A percentile compares a stretch with the other conserved stretches of the same genome.
Conservation (phyloP, 768 basidiomycete species). For the Boletus speciosus region DNA sequence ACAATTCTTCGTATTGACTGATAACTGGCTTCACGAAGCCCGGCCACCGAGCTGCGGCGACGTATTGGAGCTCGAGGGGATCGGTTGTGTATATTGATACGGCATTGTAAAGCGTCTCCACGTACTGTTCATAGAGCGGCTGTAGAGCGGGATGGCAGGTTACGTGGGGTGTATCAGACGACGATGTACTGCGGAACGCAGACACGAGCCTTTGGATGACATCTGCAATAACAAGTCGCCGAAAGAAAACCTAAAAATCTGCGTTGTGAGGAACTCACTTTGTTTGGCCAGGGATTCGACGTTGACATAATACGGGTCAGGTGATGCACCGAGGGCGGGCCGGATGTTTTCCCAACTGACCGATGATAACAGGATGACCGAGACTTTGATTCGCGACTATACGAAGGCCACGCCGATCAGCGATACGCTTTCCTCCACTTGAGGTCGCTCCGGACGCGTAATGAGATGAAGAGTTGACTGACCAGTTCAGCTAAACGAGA, state of each 20-base stretch:
- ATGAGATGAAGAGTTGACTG: constrained; percentile 16
- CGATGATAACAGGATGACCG: constrained; percentile 60
- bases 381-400: constrained; percentile 58
- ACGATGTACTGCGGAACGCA: constrained; percentile 30
- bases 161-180: constrained; percentile 10
- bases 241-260: background rate
- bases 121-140: constrained; percentile 63
- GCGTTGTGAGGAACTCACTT: constrained; percentile 37
- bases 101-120: constrained; percentile 52
- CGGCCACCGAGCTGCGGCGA: constrained; percentile 78
- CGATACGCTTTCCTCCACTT: background rate
- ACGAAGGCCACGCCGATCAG: constrained; percentile 22
- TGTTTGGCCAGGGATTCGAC: constrained; percentile 52
- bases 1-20: constrained; percentile 37
- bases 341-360: constrained; percentile 69
- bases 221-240: constrained; percentile 21
- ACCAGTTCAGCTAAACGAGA: constrained; percentile 72
- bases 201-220: constrained; percentile 37
- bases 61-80: constrained; percentile 67
- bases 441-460: background rate
- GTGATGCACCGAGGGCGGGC: constrained; percentile 65
- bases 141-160: constrained; percentile 55
- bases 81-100: constrained; percentile 66
- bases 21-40: constrained; percentile 70
- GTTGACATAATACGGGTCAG: constrained; percentile 69